These are phyloP conservation scores for Mycena olivaceomarginata DNA, from an alignment of 768 basidiomycete species.

Conservation along the genomic window DNA sequence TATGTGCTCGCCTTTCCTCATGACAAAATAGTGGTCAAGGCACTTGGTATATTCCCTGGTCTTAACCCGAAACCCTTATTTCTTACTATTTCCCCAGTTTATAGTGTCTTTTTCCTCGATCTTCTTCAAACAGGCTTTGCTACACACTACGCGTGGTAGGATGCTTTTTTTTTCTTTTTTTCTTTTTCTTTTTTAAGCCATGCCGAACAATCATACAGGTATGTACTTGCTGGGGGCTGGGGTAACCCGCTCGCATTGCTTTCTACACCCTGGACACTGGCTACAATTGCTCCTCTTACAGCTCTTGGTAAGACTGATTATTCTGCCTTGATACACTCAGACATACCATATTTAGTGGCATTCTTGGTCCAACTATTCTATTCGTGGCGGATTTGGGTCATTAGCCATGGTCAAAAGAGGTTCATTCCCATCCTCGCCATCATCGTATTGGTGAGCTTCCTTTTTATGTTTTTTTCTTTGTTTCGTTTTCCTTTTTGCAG, in stretches of 20 bases:
- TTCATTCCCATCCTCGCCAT: conserved; percentile 21
- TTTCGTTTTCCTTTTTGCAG: neutral
- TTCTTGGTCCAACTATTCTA: conserved; percentile 30
- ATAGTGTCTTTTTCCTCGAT: conserved; percentile 25
- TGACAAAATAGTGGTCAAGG: conserved; percentile 21
- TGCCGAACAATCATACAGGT: conserved; percentile 9
- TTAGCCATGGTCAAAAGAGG: conserved; percentile 6
- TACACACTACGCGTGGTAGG: conserved; percentile 28
- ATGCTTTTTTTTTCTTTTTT: neutral
- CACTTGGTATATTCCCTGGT: conserved; percentile 18
- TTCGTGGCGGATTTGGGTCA: conserved; percentile 26
- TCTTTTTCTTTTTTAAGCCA: neutral
- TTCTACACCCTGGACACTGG: conserved; percentile 26
- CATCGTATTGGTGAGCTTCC: conserved; percentile 15
- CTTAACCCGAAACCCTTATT: neutral
- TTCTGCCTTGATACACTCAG: neutral
- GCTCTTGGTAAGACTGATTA: conserved; percentile 20
- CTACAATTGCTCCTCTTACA: conserved; percentile 27
- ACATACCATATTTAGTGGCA: conserved; percentile 11
- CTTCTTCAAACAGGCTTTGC: conserved; percentile 26
- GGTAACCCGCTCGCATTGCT: conserved; percentile 13
- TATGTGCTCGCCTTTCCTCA: conserved; percentile 22
- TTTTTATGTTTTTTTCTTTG: neutral
- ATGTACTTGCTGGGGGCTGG: conserved; percentile 22
- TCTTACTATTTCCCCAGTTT: conserved; percentile 21